Percentiles rank a stretch among this genome's conserved stretches.
phyloP scores from a whole-genome alignment of 306 rosid species.

The Cicer pinnatifidum region DNA sequence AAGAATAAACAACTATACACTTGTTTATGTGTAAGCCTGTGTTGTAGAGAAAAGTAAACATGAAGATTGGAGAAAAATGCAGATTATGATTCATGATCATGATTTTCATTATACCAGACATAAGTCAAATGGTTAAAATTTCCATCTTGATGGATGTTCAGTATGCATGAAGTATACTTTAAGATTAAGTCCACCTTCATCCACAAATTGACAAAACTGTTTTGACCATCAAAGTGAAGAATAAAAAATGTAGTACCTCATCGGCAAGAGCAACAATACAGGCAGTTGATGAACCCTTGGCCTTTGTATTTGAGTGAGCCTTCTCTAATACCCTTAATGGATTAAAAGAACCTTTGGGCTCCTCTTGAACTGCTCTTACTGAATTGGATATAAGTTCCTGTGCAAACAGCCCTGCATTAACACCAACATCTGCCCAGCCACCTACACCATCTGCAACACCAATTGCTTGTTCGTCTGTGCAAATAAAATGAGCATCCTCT shows the following conservation, averaged over 20 bases:
- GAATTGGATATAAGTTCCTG: slow-evolving; percentile 78
- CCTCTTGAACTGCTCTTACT: slow-evolving; percentile 68
- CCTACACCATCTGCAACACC: slow-evolving; percentile 98
- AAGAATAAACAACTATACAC: slow-evolving; percentile 3
- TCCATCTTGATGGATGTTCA: slow-evolving; percentile 29
- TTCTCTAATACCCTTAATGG: slow-evolving; percentile 80
- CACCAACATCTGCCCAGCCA: slow-evolving; percentile 97
- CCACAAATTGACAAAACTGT: background rate
- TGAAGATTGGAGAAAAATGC: background rate
- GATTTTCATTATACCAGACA: slow-evolving; percentile 27
- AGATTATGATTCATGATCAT: background rate
- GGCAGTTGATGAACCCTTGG: slow-evolving; percentile 90
- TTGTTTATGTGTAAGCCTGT: background rate
- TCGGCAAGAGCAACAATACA: slow-evolving; percentile 77
- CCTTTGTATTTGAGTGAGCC: slow-evolving; percentile 72
- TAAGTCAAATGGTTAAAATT: slow-evolving; percentile 17
- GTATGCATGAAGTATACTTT: slow-evolving; percentile 31
- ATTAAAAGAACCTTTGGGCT: slow-evolving; percentile 66
- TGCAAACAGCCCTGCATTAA: slow-evolving; percentile 78
- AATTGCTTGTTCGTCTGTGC: slow-evolving; percentile 70
- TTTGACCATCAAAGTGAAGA: slow-evolving; percentile 14
- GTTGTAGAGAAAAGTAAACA: background rate
- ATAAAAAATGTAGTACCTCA: slow-evolving; percentile 54
- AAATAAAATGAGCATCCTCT: slow-evolving; percentile 94
- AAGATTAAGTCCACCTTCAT: slow-evolving; percentile 1